Evolutionary conservation across 257 asterid species (phyloP).

Genomic region (Fraxinus anomala): DNA sequence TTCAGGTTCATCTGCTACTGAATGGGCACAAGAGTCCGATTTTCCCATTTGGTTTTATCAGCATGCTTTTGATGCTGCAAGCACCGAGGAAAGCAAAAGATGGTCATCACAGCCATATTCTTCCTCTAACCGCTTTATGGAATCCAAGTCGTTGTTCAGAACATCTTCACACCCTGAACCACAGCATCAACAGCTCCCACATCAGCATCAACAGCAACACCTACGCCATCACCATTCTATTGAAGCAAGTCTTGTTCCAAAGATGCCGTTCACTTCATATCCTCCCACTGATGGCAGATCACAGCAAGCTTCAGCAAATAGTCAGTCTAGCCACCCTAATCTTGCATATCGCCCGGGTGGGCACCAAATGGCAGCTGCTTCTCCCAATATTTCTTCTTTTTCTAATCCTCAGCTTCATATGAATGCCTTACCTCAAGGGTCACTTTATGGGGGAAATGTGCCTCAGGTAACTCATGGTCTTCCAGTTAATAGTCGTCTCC

Average conservation of each 20-base stretch:
- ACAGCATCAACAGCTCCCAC: slow-evolving; percentile 60
- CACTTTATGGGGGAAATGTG: slow-evolving; percentile 67
- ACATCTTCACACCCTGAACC: slow-evolving; percentile 88
- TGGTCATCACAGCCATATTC: slow-evolving; percentile 69
- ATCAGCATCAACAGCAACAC: slow-evolving; percentile 50
- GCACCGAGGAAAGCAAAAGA: slow-evolving; percentile 51
- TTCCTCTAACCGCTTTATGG: slow-evolving; percentile 47
- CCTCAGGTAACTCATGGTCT: slow-evolving; percentile 70
- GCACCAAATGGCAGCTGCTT: slow-evolving; percentile 48
- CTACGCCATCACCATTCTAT: slow-evolving; percentile 61
- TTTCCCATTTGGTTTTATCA: slow-evolving; percentile 58
- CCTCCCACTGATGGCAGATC: slow-evolving; percentile 76
- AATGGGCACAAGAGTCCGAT: slow-evolving; percentile 68
- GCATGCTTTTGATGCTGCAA: slow-evolving; percentile 53
- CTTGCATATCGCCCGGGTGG: slow-evolving; percentile 48
- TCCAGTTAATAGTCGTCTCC: slow-evolving; percentile 58
- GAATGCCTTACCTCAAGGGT: slow-evolving; percentile 53
- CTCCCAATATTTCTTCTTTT: slow-evolving; percentile 57
- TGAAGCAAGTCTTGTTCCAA: slow-evolving; percentile 69
- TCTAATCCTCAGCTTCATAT: slow-evolving; percentile 57
- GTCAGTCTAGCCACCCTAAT: slow-evolving; percentile 44
- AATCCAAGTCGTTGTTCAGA: slow-evolving; percentile 60
- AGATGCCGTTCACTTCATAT: slow-evolving; percentile 66
- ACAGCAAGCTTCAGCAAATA: slow-evolving; percentile 71
- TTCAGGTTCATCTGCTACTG: slow-evolving; percentile 87